These are phyloP conservation scores for Asterella californica DNA, from an alignment of 225 moss, liverwort and hornwort genomes.

Conservation along the genomic window DNA sequence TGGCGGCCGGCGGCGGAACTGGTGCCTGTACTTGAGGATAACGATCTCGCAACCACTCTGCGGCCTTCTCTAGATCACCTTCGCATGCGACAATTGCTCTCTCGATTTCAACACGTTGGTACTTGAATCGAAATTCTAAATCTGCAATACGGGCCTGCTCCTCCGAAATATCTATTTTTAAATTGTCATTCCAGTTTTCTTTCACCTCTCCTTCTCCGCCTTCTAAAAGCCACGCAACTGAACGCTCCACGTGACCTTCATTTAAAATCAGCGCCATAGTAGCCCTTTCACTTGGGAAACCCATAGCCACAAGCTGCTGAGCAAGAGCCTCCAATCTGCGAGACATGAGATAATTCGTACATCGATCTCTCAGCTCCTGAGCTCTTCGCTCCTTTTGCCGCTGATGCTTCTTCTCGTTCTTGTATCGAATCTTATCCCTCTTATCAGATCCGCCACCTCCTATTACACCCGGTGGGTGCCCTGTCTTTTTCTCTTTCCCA, in stretches of 20 bases:
- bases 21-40: constrained; percentile 29
- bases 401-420: constrained; percentile 56
- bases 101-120: constrained; percentile 46
- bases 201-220: constrained; percentile 51
- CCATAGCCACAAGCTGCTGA: constrained; percentile 51
- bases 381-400: constrained; percentile 56
- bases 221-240: constrained; percentile 53
- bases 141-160: constrained; percentile 51
- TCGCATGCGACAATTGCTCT: constrained; percentile 47
- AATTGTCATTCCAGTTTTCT: constrained; percentile 40
- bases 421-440: constrained; percentile 50
- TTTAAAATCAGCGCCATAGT: constrained; percentile 54
- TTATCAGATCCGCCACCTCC: constrained; percentile 47
- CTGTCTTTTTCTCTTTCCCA: constrained; percentile 42
- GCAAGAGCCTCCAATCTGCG: constrained; percentile 47
- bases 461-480: constrained; percentile 40
- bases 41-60: constrained; percentile 45
- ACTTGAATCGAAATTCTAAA: constrained; percentile 45
- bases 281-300: constrained; percentile 43
- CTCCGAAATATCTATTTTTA: constrained; percentile 50
- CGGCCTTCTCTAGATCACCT: constrained; percentile 49
- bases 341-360: constrained; percentile 46
- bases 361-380: constrained; percentile 48
- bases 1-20: constrained; percentile 1
- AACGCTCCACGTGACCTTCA: constrained; percentile 48